Base-by-base conservation (phyloP, 164 flowering plant genomes). In the Vitis cinerea region DNA sequence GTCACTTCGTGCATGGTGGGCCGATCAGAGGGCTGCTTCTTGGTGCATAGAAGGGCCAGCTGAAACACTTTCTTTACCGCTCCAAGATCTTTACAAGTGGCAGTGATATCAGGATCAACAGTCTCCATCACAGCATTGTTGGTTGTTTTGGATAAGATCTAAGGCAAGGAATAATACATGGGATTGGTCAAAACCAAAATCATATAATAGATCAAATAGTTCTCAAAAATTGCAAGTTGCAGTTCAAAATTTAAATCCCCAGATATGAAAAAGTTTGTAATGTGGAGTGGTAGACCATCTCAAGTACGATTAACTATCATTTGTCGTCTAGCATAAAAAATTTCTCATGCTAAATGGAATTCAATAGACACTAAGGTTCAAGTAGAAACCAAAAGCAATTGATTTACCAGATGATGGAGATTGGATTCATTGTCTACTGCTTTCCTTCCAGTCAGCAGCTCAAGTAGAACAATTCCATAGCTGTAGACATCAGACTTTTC, bases 401-500 rank as follows among this genome's bases (percentile, higher is more conserved):
- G 54, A 68, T 85, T 65, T 47, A 96, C 98, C 95, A 96, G 72
- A 49, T 93, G 92, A 67, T 90, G 99, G 47, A 96, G 97, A 81
- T 96, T 96, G 69, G 83, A 88, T 48, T 96, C 99, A 54, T 96
- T 81, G 70, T 96, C 98, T 8, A 96, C 99, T 3, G 99, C 94
- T 80, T 93, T 92, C 80, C 82, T 86, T 73, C 99, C 94, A 4
- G 99, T 96, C 8, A 96, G 84, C 72, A 96, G 74, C 87, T 95
- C 98, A 51, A 95, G 90, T 17, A 95, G 84, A 63, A 95, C 99
- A 66, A 95, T 83, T 13, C 98, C 99, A 73, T 74, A 96, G 70
- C 99, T 93, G 73, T 96, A 96, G 1, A 96, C 97, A 75, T 96
- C 98, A 8, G 99, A 96, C 78, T 96, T 96, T 79, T 96, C 99